These are phyloP conservation scores for Paraconiothyrium brasiliense DNA, from an alignment of 2,329 filamentous ascomycete genomes.

Conservation along the genomic window DNA sequence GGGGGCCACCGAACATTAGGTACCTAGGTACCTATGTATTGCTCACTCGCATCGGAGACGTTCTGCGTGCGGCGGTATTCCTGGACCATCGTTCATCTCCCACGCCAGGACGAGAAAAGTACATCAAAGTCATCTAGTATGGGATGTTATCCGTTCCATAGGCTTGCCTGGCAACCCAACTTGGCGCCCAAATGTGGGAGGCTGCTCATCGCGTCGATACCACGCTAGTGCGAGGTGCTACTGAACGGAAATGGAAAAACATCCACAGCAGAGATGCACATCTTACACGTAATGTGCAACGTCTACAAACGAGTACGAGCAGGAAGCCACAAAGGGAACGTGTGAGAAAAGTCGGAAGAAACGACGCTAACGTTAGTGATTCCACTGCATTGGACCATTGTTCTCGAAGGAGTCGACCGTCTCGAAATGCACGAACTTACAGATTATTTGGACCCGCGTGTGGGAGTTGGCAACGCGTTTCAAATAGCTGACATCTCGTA, in stretches of 20 bases:
- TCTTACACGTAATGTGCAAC: neutral
- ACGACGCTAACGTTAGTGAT: neutral
- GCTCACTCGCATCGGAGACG: too few species aligned
- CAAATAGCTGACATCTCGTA: neutral
- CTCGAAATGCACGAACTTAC: neutral
- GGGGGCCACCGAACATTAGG: too few species aligned
- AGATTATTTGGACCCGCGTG: neutral
- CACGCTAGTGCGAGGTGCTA: neutral
- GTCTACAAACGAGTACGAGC: neutral
- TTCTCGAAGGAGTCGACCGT: too few species aligned
- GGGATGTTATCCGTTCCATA: too few species aligned
- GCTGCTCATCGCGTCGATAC: neutral
- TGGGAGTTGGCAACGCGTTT: neutral
- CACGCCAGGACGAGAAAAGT: too few species aligned
- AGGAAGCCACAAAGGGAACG: neutral
- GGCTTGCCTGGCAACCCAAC: neutral
- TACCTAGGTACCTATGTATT: too few species aligned
- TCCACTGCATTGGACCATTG: neutral
- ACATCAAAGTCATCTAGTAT: too few species aligned
- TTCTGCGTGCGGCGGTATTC: too few species aligned
- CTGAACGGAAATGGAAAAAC: neutral
- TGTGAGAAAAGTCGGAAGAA: neutral
- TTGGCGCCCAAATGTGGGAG: neutral
- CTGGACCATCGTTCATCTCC: too few species aligned
- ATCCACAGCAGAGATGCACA: neutral